phyloP scores from a whole-genome alignment of 176 grass and related monocot species.

The Hordeum vulgare region DNA sequence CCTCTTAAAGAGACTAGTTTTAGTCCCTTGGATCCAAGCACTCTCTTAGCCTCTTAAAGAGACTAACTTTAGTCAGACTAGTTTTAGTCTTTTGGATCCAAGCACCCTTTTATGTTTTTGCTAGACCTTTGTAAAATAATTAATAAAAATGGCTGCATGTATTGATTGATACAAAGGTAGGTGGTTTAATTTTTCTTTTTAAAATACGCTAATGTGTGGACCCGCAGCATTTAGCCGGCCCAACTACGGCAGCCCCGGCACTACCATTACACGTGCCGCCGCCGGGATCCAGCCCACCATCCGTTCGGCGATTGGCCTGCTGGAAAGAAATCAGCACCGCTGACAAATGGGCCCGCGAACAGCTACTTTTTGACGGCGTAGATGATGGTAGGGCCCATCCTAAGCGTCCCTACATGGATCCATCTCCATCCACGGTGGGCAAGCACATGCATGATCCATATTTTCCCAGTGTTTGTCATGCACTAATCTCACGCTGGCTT shows the following conservation, averaged over 20 bases:
- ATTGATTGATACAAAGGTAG: no score
- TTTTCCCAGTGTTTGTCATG: neutral
- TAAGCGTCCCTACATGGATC: neutral
- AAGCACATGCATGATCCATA: neutral
- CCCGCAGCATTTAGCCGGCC: neutral
- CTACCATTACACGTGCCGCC: neutral
- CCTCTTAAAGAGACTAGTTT: no score
- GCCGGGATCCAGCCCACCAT: neutral
- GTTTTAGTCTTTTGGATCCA: no score
- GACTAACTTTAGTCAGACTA: no score
- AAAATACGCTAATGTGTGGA: neutral
- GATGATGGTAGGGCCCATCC: neutral
- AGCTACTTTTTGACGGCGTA: neutral
- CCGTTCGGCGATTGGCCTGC: neutral
- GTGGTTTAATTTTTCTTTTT: no score
- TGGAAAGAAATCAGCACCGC: neutral
- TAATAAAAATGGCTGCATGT: no score
- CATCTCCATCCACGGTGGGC: neutral
- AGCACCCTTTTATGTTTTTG: no score
- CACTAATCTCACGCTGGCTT: no score
- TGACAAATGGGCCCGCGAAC: neutral
- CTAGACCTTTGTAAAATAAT: no score
- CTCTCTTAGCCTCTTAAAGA: no score
- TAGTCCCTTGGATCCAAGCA: no score
- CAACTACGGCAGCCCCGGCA: neutral